Conservation (phyloP, 2,329 filamentous ascomycete genomes). For the Fusarium buharicum region DNA sequence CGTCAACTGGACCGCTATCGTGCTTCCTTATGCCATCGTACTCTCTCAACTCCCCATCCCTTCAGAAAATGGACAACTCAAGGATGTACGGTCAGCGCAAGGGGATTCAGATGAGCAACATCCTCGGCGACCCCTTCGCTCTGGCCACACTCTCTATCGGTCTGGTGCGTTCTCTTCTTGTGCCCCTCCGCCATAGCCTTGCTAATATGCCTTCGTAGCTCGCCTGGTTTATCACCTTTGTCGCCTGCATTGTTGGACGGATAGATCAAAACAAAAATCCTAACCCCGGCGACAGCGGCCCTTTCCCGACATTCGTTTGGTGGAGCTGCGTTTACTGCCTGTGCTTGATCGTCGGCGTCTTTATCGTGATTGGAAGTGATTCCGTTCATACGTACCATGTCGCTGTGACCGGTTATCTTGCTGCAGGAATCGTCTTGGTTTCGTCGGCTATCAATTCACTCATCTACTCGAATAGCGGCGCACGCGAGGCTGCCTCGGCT, state of each 20-base stretch:
- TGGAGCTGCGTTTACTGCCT: constrained; percentile 90
- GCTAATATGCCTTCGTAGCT: constrained; percentile 66
- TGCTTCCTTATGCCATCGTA: constrained; percentile 75
- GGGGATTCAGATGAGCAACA: constrained; percentile 83
- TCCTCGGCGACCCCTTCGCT: constrained; percentile 95
- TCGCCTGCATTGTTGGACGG: constrained; percentile 81
- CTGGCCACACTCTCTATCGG: constrained; percentile 93
- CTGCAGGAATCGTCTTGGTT: constrained; percentile 83
- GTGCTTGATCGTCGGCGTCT: constrained; percentile 81
- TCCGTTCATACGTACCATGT: constrained; percentile 89
- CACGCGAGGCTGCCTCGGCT: constrained; percentile 86
- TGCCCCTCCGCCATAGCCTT: not conserved
- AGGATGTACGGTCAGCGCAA: constrained; percentile 66
- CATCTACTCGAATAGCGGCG: constrained; percentile 78
- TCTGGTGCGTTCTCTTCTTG: constrained; percentile 69
- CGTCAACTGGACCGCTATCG: constrained; percentile 19
- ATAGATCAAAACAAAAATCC: constrained; percentile 56
- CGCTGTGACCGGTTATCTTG: constrained; percentile 87
- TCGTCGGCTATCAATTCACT: constrained; percentile 87
- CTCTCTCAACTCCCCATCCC: constrained; percentile 76
- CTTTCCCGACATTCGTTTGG: constrained; percentile 90
- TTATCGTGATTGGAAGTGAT: constrained; percentile 85
- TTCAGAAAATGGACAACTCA: constrained; percentile 82
- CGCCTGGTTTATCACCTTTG: constrained; percentile 93
- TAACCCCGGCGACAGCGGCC: constrained; percentile 23